Conservation (phyloP, 2,329 filamentous ascomycete species). For the Apiospora malaysiana region DNA sequence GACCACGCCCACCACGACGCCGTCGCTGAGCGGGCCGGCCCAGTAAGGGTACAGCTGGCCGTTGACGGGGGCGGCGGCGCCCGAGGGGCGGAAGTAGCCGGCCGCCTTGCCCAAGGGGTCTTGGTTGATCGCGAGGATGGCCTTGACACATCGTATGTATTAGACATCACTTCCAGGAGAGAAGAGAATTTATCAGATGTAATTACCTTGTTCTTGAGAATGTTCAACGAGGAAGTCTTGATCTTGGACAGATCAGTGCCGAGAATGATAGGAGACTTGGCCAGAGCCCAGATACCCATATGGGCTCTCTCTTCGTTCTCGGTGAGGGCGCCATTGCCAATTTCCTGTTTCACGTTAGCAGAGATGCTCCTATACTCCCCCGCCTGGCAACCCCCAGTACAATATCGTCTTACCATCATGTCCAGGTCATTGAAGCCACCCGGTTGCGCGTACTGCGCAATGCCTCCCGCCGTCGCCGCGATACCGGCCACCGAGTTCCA, state of each 20-base stretch:
- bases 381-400: not conserved
- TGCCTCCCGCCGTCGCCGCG: constrained; percentile 32
- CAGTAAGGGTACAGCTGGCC: constrained; percentile 50
- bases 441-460: constrained; percentile 9
- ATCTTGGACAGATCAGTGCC: constrained; percentile 24
- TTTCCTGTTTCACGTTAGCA: constrained; percentile 19
- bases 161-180: not conserved
- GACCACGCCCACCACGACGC: constrained; percentile 44
- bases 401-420: constrained; percentile 13
- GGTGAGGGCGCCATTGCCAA: constrained; percentile 24
- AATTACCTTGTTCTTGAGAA: constrained; percentile 24
- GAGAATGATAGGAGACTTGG: constrained; percentile 24
- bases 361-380: not conserved
- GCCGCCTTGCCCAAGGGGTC: constrained; percentile 23
- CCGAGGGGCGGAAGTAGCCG: constrained; percentile 26
- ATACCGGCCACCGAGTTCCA: constrained; percentile 40
- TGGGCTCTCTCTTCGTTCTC: constrained; percentile 25
- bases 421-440: constrained; percentile 26
- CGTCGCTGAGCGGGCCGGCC: constrained; percentile 44
- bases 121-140: constrained; percentile 25
- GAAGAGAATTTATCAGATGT: not conserved
- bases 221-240: constrained; percentile 20
- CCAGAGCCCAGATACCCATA: constrained; percentile 24
- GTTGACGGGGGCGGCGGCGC: constrained; percentile 45
- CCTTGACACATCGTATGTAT: not conserved